Base-by-base conservation (phyloP, 768 basidiomycete species). In the Boletus bicolor region DNA sequence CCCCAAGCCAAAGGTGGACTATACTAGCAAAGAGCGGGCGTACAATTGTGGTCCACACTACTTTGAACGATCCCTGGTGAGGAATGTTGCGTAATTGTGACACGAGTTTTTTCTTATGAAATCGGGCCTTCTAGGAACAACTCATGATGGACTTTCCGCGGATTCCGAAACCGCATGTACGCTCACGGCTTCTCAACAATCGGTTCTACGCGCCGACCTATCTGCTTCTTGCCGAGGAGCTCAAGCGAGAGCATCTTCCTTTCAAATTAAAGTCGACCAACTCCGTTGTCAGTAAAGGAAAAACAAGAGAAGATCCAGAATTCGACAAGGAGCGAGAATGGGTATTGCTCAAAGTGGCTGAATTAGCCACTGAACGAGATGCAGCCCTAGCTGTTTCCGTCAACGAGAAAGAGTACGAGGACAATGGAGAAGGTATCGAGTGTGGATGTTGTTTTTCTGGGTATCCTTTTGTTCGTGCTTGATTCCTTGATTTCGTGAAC, bases 361-460 rank as follows among this genome's bases (percentile, higher is more conserved):
- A 73, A 38, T 60, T 69, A 26, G 65, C 58, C 28, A 17, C 43
- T 0, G 55, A 58, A 52, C 53, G 57, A 26, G 74, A 75, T 26
- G 69, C 66, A 28, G 68, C 62, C 12, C 59, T 64, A 1, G 72
- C 72, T 24, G 70, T 74, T 43, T 66, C 72, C 36, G 58, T 70
- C 38, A 68, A 72, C 46, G 69, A 76, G 53, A 68, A 78, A n/a
- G 78, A 77, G 41, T 72, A 75, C 26, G 74, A 77, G 19, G 82
- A 79, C 34, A 76, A 70, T 8, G 78, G 77, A 8, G 80, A 76
- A 48, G 88, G 86, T 3, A 83, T 94, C 36, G 91, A 94, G 63
- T 95, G 93, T 63, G 89, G 87, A 12, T 95, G 93, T 64, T 97
- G 93, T 71, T 96, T 93, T 65, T 73, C 81, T 5, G 77, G 73